Conservation (phyloP, 768 basidiomycete genomes). For the Boletellus ananiceps region DNA sequence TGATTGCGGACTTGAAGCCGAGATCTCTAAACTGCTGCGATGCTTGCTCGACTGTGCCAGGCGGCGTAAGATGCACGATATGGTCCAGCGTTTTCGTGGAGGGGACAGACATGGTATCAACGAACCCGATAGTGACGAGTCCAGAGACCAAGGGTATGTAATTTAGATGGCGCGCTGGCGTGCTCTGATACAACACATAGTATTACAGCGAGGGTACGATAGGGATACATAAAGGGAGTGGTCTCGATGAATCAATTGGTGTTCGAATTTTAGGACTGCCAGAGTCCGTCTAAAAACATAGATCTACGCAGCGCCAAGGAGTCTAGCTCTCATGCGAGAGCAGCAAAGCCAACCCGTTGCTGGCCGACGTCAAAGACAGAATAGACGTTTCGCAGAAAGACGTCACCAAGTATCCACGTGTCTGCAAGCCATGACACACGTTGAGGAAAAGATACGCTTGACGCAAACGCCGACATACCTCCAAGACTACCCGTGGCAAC, state of each 20-base stretch:
- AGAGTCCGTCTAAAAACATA: background rate
- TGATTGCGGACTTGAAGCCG: constrained; percentile 56
- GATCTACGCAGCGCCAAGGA: background rate
- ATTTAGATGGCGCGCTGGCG: no score
- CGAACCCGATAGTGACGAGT: no score
- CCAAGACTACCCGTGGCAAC: constrained; percentile 12
- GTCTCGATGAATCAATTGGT: background rate
- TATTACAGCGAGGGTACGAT: background rate
- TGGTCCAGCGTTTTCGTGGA: constrained; percentile 56
- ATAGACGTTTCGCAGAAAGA: constrained; percentile 45
- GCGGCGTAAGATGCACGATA: constrained; percentile 67
- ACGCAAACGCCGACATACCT: constrained; percentile 9
- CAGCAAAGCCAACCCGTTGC: constrained; percentile 40
- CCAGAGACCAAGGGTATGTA: no score
- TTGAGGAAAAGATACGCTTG: background rate
- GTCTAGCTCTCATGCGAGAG: constrained; percentile 17
- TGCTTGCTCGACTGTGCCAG: constrained; percentile 48
- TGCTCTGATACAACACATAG: no score
- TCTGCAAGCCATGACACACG: constrained; percentile 5
- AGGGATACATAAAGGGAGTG: background rate
- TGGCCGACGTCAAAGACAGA: constrained; percentile 40
- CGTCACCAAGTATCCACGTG: constrained; percentile 36
- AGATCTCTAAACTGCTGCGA: constrained; percentile 51
- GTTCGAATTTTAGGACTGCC: constrained; percentile 3
- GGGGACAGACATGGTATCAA: constrained; percentile 19